phyloP scores from a whole-genome alignment of 768 basidiomycete species.

The Lentinula lateritia region DNA sequence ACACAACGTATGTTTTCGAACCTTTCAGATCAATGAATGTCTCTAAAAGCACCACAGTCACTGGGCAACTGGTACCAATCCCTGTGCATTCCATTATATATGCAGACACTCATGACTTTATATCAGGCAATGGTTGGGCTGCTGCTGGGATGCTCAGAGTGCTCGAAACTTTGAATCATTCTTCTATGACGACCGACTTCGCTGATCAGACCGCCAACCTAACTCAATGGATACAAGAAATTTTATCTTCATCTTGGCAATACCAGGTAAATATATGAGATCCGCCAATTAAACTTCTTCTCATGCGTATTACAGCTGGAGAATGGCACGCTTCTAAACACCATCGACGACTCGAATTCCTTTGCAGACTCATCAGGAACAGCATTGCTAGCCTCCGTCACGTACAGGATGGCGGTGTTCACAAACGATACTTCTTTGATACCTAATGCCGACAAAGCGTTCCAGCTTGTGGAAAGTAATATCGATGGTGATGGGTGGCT shows the following conservation, averaged over 20 bases:
- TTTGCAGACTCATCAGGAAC: slow-evolving; percentile 53
- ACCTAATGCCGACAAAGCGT: slow-evolving; percentile 33
- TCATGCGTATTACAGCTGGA: slow-evolving; percentile 20
- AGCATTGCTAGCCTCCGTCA: slow-evolving; percentile 50
- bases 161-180: slow-evolving; percentile 43
- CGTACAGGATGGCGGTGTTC: slow-evolving; percentile 47
- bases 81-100: not conserved
- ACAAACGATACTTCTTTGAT: slow-evolving; percentile 31
- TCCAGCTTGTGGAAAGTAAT: slow-evolving; percentile 29
- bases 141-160: slow-evolving; percentile 62
- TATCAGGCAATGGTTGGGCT: slow-evolving; percentile 59
- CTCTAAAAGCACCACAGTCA: slow-evolving; percentile 19
- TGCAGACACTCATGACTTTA: not conserved
- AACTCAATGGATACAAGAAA: slow-evolving; percentile 50
- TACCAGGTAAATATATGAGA: slow-evolving; percentile 29
- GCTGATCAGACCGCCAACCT: slow-evolving; percentile 36
- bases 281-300: not conserved
- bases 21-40: not conserved
- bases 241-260: slow-evolving; percentile 36
- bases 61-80: slow-evolving; percentile 47
- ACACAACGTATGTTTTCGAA: slow-evolving; percentile 23
- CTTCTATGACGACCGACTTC: slow-evolving; percentile 31
- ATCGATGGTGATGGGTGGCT: slow-evolving; percentile 39
- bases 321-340: slow-evolving; percentile 47
- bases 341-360: slow-evolving; percentile 40